Base-by-base conservation (phyloP, 306 rosid species). In the Sicyos edulis region DNA sequence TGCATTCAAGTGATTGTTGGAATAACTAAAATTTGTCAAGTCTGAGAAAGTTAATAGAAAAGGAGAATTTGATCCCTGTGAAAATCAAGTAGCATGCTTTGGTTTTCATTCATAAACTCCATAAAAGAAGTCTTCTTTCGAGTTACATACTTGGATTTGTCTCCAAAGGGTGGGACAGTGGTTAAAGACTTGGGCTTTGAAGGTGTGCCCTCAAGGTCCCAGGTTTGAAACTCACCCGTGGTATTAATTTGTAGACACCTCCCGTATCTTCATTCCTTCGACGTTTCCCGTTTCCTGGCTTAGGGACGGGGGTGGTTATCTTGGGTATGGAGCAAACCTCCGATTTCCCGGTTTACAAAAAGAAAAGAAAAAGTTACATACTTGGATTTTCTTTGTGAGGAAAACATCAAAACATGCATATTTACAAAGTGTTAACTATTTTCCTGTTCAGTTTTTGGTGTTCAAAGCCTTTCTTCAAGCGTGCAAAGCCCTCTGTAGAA, bases 401-500 rank as follows among this genome's bases (percentile, higher is more conserved):
- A 22, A 57, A 24, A 59, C 4, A 59, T 59, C 63, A 22, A 24
- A 10, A 8, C 29, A 20, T 26, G 5, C 47, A 45, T 21, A 12
- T 65, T 42, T 34, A 42, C 11, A 19, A 12, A 2, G 54, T 64
- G 16, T 64, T 56, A 37, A 82, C 10, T 16, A 66, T 72, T 76
- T 44, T 54, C 54, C 59, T 76, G 74, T 81, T 58, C 83, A 87
- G 96, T 76, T 82, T 85, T 88, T 62, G 92, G 96, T 64, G 84
- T 83, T 79, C 93, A 86, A 78, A 88, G 98, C 85, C 87, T 84
- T 68, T 87, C 90, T 70, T 88, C 89, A 69, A 86, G 95, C 40
- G 95, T 80, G 74, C n/a, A n/a, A n/a, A 88, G 96, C 83, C 88
- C 92, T 79, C 90, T 91, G 6, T 95, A 85, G 83, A 88, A 88